Percentiles rank a stretch among this genome's conserved stretches.
Evolutionary conservation across 78 protist species (phyloP).

Genomic region (Isochrysis galbana): DNA sequence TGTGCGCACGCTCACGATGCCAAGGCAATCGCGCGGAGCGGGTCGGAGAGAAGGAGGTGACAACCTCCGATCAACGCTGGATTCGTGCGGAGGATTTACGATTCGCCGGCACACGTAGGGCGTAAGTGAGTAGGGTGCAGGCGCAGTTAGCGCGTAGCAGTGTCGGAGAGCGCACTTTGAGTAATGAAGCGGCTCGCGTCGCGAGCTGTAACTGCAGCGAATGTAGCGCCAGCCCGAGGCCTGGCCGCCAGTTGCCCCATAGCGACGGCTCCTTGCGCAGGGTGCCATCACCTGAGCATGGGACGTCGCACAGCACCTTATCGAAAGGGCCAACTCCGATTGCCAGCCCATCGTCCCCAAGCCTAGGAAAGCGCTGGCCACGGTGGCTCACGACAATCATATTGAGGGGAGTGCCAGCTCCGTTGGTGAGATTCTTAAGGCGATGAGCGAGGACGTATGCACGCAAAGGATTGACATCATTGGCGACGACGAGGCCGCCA

Average conservation of each 20-base stretch:
- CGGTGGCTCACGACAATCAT: constrained; percentile 15
- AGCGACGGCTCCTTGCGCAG: constrained; percentile 86
- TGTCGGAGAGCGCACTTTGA: no score
- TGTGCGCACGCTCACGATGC: no score
- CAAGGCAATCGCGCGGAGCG: no score
- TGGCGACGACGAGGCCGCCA: constrained; percentile 41
- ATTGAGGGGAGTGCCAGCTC: background rate
- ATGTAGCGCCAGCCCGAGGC: constrained; percentile 36
- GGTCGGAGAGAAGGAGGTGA: no score
- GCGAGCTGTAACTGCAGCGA: constrained; percentile 84
- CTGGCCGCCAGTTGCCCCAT: constrained; percentile 83
- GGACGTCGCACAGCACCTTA: constrained; percentile 94
- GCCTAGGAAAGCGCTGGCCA: background rate
- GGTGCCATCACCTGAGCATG: constrained; percentile 98
- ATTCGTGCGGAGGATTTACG: no score
- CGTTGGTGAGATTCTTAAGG: background rate
- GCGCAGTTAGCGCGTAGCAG: no score
- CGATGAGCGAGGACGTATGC: background rate
- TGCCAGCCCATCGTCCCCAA: background rate
- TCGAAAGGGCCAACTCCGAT: constrained; percentile 64
- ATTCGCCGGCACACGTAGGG: no score
- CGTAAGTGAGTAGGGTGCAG: no score
- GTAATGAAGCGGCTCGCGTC: constrained; percentile 69
- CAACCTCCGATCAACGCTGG: no score
- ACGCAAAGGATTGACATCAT: background rate